phyloP scores from a whole-genome alignment of 2,329 filamentous ascomycete species.

The Zymoseptoria crescenta region DNA sequence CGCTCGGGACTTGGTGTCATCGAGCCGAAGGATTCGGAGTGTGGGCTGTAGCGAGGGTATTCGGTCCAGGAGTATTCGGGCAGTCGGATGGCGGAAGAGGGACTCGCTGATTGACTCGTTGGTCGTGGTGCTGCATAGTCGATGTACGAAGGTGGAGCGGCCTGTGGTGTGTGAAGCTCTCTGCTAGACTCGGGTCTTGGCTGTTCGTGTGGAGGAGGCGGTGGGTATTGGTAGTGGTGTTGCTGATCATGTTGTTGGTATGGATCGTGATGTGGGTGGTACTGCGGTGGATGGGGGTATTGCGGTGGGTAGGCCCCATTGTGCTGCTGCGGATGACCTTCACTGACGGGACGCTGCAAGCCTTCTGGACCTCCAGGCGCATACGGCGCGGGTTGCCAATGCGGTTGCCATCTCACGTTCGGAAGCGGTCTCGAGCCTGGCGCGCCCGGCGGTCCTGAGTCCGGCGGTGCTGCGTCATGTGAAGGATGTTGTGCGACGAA shows the following conservation, averaged over 20 bases:
- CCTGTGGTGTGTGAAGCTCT: not conserved
- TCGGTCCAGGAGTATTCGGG: slow-evolving; percentile 13
- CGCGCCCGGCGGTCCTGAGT: not conserved
- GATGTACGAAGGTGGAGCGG: not conserved
- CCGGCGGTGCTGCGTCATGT: not conserved
- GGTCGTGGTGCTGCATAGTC: not conserved
- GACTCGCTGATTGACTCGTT: not conserved
- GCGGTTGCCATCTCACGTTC: not conserved
- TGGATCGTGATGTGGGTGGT: not conserved
- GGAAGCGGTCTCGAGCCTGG: not conserved
- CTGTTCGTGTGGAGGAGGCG: not conserved
- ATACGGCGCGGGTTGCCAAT: not conserved
- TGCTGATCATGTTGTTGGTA: not conserved
- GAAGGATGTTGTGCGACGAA: not conserved
- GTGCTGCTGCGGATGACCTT: not conserved
- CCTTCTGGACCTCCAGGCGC: not conserved
- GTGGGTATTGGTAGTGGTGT: not conserved
- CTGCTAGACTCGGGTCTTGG: not conserved
- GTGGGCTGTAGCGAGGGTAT: slow-evolving; percentile 8
- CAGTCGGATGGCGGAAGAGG: not conserved
- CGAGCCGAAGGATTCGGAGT: not conserved
- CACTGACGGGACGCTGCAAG: not conserved
- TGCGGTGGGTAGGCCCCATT: not conserved
- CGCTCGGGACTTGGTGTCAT: not conserved
- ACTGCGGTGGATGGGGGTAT: not conserved